Base-by-base conservation (phyloP, 2,329 filamentous ascomycete species). In the Ophiocordyceps polyrhachis-furcata region DNA sequence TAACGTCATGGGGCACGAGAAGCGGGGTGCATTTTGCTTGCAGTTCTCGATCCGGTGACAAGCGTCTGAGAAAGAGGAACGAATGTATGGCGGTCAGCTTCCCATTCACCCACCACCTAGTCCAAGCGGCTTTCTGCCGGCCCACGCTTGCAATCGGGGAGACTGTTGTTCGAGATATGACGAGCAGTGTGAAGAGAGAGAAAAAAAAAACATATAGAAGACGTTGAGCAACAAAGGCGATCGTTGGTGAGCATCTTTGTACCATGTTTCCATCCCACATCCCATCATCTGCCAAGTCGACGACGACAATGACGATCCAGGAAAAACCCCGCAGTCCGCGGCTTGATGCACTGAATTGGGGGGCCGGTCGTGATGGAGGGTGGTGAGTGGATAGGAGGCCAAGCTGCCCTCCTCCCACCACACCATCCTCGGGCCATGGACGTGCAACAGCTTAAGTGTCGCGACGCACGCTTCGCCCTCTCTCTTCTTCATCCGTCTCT, bases 381-480 rank as follows among this genome's bases (percentile, higher is more conserved):
- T 46, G 42, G 42, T 44, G 42, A 44, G 23, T 46, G 45, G 42
- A 29, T 42, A 42, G 37, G 19, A 43, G 38, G 11, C 41, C 35
- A 41, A 28, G 37, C 17, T 20, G 17, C n/a, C 35, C 35, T 38
- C 35, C 35, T 38, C 35, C n/a, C 35, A 38, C 32, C 25, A 37
- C 35, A 38, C 35, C 35, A n/a, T 38, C 35, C 17, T 19, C 15
- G 31, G 31, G 31, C 31, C 31, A n/a, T 7, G 20, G 41, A 38
- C 40, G 41, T 41, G 32, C 44, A 38, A 45, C 40, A 41, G 40
- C 40, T 23, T 42, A 45, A 45, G 44, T 45, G 41, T 40, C 32
- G 40, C 38, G 38, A 41, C 38, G 13, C 38, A 21, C 19, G 38
- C 43, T 15, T 12, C 25, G 5, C 25, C 25, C 12, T 7, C 20